These are phyloP conservation scores for Coffea eugenioides DNA, from an alignment of 257 asterid species.

Conservation along the genomic window DNA sequence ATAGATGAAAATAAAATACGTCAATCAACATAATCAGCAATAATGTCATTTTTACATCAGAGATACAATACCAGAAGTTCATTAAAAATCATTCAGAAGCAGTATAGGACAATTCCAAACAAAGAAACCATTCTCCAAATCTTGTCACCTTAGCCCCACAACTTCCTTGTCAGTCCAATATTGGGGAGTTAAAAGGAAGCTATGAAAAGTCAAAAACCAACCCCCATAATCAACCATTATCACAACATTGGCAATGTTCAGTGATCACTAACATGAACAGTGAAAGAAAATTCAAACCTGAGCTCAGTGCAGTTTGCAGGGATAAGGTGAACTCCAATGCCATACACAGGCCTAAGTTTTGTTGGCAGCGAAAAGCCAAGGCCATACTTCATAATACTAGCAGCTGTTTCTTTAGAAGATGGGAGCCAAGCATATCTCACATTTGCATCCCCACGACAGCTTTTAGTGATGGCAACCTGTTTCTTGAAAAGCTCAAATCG, in stretches of 20 bases:
- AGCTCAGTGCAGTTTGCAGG: slow-evolving; percentile 66
- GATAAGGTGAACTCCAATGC: slow-evolving; percentile 64
- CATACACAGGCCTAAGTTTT: slow-evolving; percentile 37
- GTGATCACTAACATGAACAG: neutral
- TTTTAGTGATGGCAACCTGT: slow-evolving; percentile 62
- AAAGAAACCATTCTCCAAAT: neutral
- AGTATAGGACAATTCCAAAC: neutral
- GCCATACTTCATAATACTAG: slow-evolving; percentile 58
- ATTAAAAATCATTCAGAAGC: neutral
- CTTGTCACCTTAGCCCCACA: neutral
- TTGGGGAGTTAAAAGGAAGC: neutral
- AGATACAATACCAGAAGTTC: neutral
- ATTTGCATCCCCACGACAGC: slow-evolving; percentile 68
- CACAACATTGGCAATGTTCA: neutral
- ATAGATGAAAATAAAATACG: neutral
- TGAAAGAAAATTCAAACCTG: slow-evolving; percentile 51
- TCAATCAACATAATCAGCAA: neutral
- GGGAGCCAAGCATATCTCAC: slow-evolving; percentile 88
- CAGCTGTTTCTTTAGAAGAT: slow-evolving; percentile 48
- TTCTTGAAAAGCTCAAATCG: slow-evolving; percentile 72
- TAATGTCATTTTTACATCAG: neutral
- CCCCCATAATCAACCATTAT: neutral
- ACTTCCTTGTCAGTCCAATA: too few relatives aligned
- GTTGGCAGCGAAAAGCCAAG: slow-evolving; percentile 43
- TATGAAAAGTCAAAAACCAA: neutral